Base-by-base conservation (phyloP, 805 yeast genomes). In the Ogataea ganodermae region DNA sequence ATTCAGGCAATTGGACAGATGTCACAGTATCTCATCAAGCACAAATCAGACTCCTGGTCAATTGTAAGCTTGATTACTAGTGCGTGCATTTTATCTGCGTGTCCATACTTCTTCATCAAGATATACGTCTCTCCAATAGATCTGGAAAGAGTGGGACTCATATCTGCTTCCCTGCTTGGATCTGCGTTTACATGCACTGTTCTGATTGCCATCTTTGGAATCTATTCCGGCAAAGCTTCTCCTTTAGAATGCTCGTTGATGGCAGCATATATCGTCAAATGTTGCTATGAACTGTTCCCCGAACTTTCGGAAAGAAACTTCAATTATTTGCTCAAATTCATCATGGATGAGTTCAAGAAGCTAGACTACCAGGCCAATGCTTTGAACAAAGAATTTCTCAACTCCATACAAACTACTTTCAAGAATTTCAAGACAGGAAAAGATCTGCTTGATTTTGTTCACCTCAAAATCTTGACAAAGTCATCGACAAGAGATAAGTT, bases 1-100 rank as follows among this genome's bases (percentile, higher is more conserved):
- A 89, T 94, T 51, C 99, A 94, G 69, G 88, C 96, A 12, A 77
- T 88, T 35, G 97, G 98, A 7, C 90, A 90, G 58, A 81, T 88
- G 7, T 76, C 87, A 44, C 76, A 79, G 51, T 84, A 91, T 85
- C 70, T 89, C 37, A 79, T 83, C 18, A 64, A 65, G 45, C 59
- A 75, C 48, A 80, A 79, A 53, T 81, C 89, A 4, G 96, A 90
- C 59, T 70, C 81, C 27, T 87, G 96, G 91, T 78, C 87, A 42
- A 83, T 92, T 31, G 78, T 84, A 1, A 81, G 86, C 48, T 75
- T 94, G 36, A 67, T 89, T 37, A 71, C 81, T 1, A 80, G 91
- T 43, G 91, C 96, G 4, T 79, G 85, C 32, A 78, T 87, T 30
- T 80, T 90, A 30, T 82, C 97, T 0, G 79, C 83, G 1, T 81